Base-by-base conservation (phyloP, 331 rosid genomes). In the Malus hybrid region DNA sequence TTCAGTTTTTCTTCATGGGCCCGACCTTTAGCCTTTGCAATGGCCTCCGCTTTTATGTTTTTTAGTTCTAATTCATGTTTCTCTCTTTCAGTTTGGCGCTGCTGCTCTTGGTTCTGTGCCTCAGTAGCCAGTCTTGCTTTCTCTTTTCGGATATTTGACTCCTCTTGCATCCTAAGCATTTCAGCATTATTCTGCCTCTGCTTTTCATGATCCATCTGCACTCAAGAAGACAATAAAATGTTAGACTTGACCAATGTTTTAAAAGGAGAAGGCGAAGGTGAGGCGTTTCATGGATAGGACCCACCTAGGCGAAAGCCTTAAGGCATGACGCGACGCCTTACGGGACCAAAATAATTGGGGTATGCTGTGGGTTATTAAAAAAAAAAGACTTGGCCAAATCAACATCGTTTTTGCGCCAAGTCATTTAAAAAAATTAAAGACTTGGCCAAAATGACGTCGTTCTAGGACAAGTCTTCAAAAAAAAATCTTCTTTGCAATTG, bases 11-110 rank as follows among this genome's bases (percentile, higher is more conserved):
- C 96, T 81, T 92, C 97, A 79, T 84, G 91, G 69, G 84, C 98
- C 66, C 93, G 93, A 46, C 88, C 97, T 83, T 95, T 98, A 36
- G 98, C 99, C 79, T 95, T 93, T 30, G 96, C 98, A 87, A 89
- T 88, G 70, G 96, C 96, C 88, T 92, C 91, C 75, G 87, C 96
- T 84, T 94, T 79, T 58, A 92, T 92, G 81, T 96, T 95, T 83
- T 95, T 96, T 77, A 93, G 86, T 77, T 95, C 98, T 69, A 90
- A 81, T 78, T 95, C 99, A 81, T 94, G 98, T 82, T 93, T 79
- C 82, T 92, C 93, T 81, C 84, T 92, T 81, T 92, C 98, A 1
- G 94, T 95, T 79, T 88, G 93, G 39, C 93, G 93, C 82, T 86
- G 90, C 83, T 95, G 98, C 75, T 90, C 88, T 84, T 95, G 98